Base-by-base conservation (phyloP, 495 filamentous ascomycete species). In the Neurospora sp. region DNA sequence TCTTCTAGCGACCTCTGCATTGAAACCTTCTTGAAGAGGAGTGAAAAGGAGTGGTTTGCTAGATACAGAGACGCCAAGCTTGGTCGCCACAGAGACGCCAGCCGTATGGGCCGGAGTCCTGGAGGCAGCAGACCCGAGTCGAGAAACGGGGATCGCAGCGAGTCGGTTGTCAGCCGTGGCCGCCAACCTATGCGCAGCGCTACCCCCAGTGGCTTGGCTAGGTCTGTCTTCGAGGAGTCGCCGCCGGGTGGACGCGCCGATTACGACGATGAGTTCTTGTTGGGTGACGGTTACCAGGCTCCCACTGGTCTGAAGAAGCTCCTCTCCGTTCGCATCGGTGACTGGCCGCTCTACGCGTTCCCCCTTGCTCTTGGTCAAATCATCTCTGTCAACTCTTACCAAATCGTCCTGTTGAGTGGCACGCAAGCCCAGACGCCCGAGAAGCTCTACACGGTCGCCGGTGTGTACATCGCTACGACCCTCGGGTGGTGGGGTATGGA, bases 341-440 rank as follows among this genome's bases (percentile, higher is more conserved):
- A 91, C 75, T 94, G 91, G 91, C 91, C 91, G 0, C 74, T 93
- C 9, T 94, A 94, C 80, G 88, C 90, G 6, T 85, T 94, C 72
- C 82, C 93, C 48, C 83, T 92, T 20, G 90, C 90, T 68, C 83
- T 92, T 77, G 89, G 88, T 7, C 90, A 91, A 77, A 87, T 92
- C 72, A 85, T 92, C 59, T 88, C 90, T 0, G 87, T 88, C 69
- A 91, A 90, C 76, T 90, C 88, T 0, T 90, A 91, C 79, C 90
- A 92, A 73, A 89, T 92, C 77, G 90, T 89, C 6, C 85, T 92
- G 16, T 80, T 92, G 27, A 87, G 84, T 6, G 90, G 89, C 31
- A 84, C 87, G 72, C 82, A 88, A 16, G 88, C 87, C 20, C 83
- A 91, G 76, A 83, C 87, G 9, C 88, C 89, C 3, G 79, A 85